These are phyloP conservation scores for Epichloe festucae DNA, from an alignment of 2,329 filamentous ascomycete species.

Conservation along the genomic window DNA sequence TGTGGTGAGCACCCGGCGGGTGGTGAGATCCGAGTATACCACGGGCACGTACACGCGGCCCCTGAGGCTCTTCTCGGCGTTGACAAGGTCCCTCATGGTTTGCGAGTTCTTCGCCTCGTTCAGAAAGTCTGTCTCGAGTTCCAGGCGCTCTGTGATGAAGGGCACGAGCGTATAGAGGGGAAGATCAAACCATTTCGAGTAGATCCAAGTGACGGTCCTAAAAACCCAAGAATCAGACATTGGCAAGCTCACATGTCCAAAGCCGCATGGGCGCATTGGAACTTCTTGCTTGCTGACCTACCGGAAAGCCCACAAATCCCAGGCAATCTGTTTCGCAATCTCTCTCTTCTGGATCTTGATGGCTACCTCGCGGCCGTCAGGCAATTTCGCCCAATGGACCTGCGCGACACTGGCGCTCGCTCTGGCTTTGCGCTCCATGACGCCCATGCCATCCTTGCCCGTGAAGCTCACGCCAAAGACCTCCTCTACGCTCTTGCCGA, in stretches of 20 bases:
- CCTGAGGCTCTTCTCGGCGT: constrained; percentile 60
- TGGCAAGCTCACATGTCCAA: background rate
- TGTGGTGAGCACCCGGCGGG: constrained; percentile 75
- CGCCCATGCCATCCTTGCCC: constrained; percentile 52
- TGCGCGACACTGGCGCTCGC: constrained; percentile 89
- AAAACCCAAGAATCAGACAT: background rate
- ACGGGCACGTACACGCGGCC: constrained; percentile 79
- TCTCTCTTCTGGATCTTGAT: constrained; percentile 95
- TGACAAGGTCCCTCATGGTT: constrained; percentile 66
- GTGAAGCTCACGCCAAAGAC: constrained; percentile 83
- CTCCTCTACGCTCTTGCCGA: constrained; percentile 74
- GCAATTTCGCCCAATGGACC: constrained; percentile 82
- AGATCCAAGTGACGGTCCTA: constrained; percentile 67
- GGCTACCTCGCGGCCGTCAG: constrained; percentile 82
- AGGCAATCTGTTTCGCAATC: constrained; percentile 79
- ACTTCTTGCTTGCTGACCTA: constrained; percentile 24
- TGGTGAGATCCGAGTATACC: constrained; percentile 71
- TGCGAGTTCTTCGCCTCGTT: constrained; percentile 85
- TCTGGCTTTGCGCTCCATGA: constrained; percentile 47
- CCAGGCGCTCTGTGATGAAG: constrained; percentile 82
- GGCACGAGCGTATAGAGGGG: constrained; percentile 84
- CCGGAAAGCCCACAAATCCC: constrained; percentile 95
- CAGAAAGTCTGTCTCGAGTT: constrained; percentile 86
- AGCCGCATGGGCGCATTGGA: background rate
- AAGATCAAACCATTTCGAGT: constrained; percentile 83